Conservation (phyloP, 2,329 filamentous ascomycete species). For the Neonectria punicea region DNA sequence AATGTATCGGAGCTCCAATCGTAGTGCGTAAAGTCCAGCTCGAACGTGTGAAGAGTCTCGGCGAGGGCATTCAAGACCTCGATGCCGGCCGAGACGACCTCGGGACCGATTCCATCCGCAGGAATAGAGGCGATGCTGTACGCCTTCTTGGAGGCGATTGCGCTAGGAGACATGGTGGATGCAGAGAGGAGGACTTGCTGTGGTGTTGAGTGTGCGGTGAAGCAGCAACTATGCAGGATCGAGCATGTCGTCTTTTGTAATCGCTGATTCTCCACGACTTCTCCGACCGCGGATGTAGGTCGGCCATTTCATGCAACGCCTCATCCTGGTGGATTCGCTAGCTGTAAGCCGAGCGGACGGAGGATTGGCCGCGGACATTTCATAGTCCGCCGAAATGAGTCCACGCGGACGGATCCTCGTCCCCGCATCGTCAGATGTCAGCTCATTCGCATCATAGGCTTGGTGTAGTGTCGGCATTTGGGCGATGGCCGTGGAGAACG, state of each 20-base stretch:
- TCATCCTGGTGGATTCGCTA: slow-evolving; percentile 5
- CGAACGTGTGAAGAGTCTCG: slow-evolving; percentile 64
- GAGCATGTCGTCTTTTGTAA: slow-evolving; percentile 29
- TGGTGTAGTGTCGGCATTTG: not conserved
- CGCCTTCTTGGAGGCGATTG: slow-evolving; percentile 41
- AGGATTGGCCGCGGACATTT: slow-evolving; percentile 28
- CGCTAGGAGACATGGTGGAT: slow-evolving; percentile 39
- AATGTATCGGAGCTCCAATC: slow-evolving; percentile 76
- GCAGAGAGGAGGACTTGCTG: not conserved
- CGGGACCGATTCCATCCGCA: slow-evolving; percentile 71
- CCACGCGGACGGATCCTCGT: slow-evolving; percentile 3
- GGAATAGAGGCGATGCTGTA: slow-evolving; percentile 70
- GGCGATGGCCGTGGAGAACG: not conserved
- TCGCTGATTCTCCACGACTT: not conserved
- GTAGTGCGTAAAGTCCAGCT: slow-evolving; percentile 69
- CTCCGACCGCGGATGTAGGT: slow-evolving; percentile 21
- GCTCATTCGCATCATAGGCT: not conserved
- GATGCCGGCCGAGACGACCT: slow-evolving; percentile 71
- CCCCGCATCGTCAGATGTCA: slow-evolving; percentile 2
- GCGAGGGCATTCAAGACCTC: slow-evolving; percentile 67
- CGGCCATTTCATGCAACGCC: slow-evolving; percentile 26
- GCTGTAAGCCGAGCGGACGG: slow-evolving; percentile 21
- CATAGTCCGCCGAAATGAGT: slow-evolving; percentile 16
- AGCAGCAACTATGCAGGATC: slow-evolving; percentile 13
- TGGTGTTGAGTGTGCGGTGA: slow-evolving; percentile 5